phyloP scores from a whole-genome alignment of 495 filamentous ascomycete genomes.

The Hypoxylon fragiforme region DNA sequence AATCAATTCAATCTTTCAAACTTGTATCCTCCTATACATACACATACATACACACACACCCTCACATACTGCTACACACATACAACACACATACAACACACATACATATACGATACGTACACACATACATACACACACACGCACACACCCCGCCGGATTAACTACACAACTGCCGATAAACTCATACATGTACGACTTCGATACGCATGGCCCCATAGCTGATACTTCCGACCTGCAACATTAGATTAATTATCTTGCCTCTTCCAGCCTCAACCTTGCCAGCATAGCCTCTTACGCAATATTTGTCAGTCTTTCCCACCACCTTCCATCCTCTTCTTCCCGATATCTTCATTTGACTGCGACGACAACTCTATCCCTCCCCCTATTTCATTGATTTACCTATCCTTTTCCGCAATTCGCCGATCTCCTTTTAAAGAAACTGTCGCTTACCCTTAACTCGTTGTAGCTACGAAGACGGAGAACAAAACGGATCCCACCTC shows the following conservation, averaged over 20 bases:
- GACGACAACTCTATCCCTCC: slow-evolving; percentile 17
- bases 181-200: slow-evolving; percentile 27
- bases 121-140: too few species aligned
- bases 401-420: slow-evolving; percentile 10
- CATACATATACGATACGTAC: too few species aligned
- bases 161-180: slow-evolving; percentile 31
- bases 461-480: slow-evolving; percentile 44
- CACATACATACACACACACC: too few species aligned
- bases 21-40: too few species aligned
- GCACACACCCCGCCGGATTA: slow-evolving; percentile 11
- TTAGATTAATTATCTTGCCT: slow-evolving; percentile 31
- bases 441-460: slow-evolving; percentile 11
- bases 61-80: too few species aligned
- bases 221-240: slow-evolving; percentile 29
- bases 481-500: slow-evolving; percentile 47
- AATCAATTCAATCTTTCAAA: slow-evolving; percentile 18
- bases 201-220: slow-evolving; percentile 27
- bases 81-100: too few species aligned
- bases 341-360: slow-evolving; percentile 20
- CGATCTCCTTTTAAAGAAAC: slow-evolving; percentile 2
- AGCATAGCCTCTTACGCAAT: slow-evolving; percentile 34
- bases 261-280: slow-evolving; percentile 28
- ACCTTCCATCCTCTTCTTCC: slow-evolving; percentile 14
- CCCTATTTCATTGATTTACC: slow-evolving; percentile 14
- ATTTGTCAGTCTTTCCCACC: slow-evolving; percentile 13